phyloP scores from a whole-genome alignment of 768 basidiomycete species.

The Chlorophyllum brunneum region DNA sequence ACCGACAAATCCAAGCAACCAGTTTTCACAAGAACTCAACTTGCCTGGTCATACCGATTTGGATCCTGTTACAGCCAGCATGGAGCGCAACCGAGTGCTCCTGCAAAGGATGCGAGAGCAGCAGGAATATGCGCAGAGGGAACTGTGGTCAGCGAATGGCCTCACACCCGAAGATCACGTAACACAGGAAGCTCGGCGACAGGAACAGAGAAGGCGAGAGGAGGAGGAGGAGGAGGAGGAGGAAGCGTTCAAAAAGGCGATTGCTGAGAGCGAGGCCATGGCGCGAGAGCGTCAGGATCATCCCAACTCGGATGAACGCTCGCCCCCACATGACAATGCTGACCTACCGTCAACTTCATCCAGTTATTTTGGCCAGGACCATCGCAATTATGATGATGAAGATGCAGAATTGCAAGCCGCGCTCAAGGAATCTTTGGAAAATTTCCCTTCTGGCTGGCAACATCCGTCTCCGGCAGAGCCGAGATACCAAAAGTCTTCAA shows the following conservation, averaged over 20 bases:
- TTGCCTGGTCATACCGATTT: slow-evolving; percentile 25
- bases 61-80: slow-evolving; percentile 64
- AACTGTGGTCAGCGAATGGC: slow-evolving; percentile 42
- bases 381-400: slow-evolving; percentile 77
- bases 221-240: slow-evolving; percentile 62
- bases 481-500: background rate
- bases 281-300: slow-evolving; percentile 20
- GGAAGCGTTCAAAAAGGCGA: slow-evolving; percentile 52
- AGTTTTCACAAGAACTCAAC: background rate
- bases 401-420: slow-evolving; percentile 88
- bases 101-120: slow-evolving; percentile 62
- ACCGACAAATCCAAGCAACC: slow-evolving; percentile 13
- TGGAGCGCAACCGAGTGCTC: slow-evolving; percentile 57
- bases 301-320: background rate
- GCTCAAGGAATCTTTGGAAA: slow-evolving; percentile 75
- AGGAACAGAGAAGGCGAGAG: slow-evolving; percentile 27
- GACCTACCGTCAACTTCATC: background rate
- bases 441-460: slow-evolving; percentile 49
- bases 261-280: slow-evolving; percentile 56
- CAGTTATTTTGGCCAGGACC: background rate
- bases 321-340: background rate
- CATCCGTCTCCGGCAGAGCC: slow-evolving; percentile 23
- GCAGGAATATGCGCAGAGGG: slow-evolving; percentile 64
- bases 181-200: slow-evolving; percentile 29
- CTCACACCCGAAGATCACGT: slow-evolving; percentile 27